Conservation (phyloP, 768 basidiomycete species). For the Russula abietina region DNA sequence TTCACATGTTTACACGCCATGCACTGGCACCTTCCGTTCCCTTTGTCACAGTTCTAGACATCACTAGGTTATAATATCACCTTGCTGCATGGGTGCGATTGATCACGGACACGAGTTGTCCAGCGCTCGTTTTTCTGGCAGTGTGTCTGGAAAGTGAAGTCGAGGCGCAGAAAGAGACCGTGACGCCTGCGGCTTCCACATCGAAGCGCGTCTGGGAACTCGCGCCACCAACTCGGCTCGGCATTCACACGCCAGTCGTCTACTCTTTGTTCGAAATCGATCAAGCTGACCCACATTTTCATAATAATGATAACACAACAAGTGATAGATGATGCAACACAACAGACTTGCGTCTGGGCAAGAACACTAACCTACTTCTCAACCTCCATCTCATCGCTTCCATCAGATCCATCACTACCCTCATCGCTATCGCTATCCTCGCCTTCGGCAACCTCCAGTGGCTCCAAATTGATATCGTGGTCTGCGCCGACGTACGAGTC, state of each 20-base stretch:
- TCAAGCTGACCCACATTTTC: neutral
- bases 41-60: neutral
- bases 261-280: too few relatives aligned
- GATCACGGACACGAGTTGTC: neutral
- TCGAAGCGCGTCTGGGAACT: too few relatives aligned
- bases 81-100: neutral
- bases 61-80: neutral
- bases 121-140: neutral
- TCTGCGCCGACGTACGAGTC: slow-evolving; percentile 91
- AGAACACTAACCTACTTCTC: slow-evolving; percentile 28
- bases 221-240: too few relatives aligned
- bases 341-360: neutral
- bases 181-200: too few relatives aligned
- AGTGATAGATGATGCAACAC: neutral
- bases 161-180: too few relatives aligned
- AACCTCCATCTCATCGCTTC: slow-evolving; percentile 56
- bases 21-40: neutral
- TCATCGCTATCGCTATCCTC: slow-evolving; percentile 73
- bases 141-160: neutral
- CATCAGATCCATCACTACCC: slow-evolving; percentile 43
- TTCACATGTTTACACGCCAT: neutral
- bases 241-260: too few relatives aligned
- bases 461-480: slow-evolving; percentile 79
- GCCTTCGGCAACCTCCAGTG: slow-evolving; percentile 84
- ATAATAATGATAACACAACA: neutral